Evolutionary conservation across 257 asterid genomes (phyloP).

Genomic region (Sherardia arvensis): DNA sequence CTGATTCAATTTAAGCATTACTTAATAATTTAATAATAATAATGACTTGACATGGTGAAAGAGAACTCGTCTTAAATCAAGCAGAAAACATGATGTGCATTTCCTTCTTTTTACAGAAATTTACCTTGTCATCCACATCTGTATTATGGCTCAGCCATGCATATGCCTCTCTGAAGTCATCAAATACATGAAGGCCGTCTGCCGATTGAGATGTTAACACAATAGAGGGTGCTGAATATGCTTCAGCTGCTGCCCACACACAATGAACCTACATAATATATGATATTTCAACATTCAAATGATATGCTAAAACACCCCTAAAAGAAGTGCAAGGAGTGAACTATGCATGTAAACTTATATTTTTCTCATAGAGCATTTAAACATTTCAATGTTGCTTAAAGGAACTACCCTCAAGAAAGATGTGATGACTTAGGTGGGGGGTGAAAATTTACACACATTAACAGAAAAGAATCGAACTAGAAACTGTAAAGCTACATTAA

Average conservation of each 20-base stretch:
- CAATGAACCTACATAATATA: constrained; percentile 65
- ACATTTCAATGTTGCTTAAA: neutral
- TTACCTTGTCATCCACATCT: constrained; percentile 93
- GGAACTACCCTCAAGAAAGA: neutral
- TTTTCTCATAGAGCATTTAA: neutral
- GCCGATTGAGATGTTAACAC: constrained; percentile 75
- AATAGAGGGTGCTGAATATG: constrained; percentile 98
- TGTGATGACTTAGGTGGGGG: neutral
- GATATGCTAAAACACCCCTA: constrained; percentile 13
- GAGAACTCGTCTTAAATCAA: neutral
- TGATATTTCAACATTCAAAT: neutral
- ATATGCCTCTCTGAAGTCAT: constrained; percentile 98
- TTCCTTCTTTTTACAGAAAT: constrained; percentile 13
- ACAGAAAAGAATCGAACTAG: neutral
- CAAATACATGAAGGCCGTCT: constrained; percentile 96
- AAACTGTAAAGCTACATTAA: neutral
- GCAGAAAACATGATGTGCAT: neutral
- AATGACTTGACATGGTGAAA: neutral
- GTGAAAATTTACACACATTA: neutral
- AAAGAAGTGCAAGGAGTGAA: neutral
- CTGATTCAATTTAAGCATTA: neutral
- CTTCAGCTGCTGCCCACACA: constrained; percentile 99
- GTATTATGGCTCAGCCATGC: constrained; percentile 98
- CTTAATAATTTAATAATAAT: neutral
- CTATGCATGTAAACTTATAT: neutral